Conservation (phyloP, 202 grass and related monocot species). For the Schoenoplectus triqueter region DNA sequence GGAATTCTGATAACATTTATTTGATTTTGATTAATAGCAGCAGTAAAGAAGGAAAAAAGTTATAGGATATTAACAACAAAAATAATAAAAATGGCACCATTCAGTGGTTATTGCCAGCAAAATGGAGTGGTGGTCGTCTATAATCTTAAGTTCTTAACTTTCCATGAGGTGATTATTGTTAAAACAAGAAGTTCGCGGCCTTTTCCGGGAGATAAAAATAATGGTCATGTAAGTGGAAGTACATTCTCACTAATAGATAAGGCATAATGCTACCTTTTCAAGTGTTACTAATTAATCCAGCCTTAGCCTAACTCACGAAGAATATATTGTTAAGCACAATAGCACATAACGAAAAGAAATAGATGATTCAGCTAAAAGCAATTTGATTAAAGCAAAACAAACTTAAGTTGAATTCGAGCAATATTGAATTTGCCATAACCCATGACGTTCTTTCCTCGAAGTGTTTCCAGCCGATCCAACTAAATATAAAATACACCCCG, state of each 20-base stretch:
- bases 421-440: not conserved
- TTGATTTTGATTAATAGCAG: not conserved
- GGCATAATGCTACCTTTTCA: not conserved
- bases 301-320: conserved; percentile 1
- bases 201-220: not conserved
- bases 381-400: not conserved
- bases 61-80: not conserved
- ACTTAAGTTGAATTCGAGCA: not conserved
- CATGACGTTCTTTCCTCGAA: not conserved
- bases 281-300: conserved; percentile 13
- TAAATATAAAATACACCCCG: not conserved
- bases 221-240: not conserved
- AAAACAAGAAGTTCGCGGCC: not conserved
- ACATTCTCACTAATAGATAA: conserved; percentile 10
- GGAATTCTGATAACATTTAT: not conserved
- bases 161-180: not conserved
- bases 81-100: not conserved
- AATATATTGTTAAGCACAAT: not conserved
- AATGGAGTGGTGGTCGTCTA: conserved; percentile 4
- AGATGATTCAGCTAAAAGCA: conserved; percentile 14
- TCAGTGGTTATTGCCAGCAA: not conserved
- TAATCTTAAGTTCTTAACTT: not conserved
- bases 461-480: not conserved
- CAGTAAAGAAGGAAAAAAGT: not conserved
- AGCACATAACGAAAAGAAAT: not conserved